phyloP scores from a whole-genome alignment of 129 eudicot genomes.

The Ambrosia artemisiifolia region DNA sequence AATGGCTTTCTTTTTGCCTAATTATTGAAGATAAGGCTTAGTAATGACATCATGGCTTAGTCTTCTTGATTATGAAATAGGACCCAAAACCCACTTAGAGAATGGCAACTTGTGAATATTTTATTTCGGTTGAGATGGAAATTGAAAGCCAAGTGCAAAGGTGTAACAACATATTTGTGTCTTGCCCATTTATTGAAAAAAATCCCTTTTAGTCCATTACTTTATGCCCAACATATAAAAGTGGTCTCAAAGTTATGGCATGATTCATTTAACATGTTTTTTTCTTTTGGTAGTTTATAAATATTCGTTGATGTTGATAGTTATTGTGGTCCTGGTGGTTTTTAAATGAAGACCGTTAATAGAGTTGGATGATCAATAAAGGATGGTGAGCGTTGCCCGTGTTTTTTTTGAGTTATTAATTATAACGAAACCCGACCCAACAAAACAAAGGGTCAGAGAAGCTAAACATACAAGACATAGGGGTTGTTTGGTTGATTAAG shows the following conservation, averaged over 20 bases:
- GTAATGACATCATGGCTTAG: conserved; percentile 40
- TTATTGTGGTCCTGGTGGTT: background rate
- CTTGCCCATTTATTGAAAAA: conserved; percentile 22
- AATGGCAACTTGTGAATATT: conserved; percentile 28
- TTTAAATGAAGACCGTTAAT: background rate
- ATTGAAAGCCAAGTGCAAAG: conserved; percentile 33
- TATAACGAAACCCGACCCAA: too few relatives aligned
- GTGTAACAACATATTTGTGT: conserved; percentile 23
- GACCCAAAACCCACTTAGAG: conserved; percentile 36
- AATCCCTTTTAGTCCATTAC: conserved; percentile 22
- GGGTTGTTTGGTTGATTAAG: too few relatives aligned
- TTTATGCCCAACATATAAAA: conserved; percentile 25
- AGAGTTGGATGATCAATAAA: background rate
- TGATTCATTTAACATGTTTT: conserved; percentile 1
- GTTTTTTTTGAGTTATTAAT: background rate
- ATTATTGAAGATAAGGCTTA: conserved; percentile 35
- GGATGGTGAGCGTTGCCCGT: background rate
- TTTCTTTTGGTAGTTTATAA: background rate
- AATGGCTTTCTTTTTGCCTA: conserved; percentile 11
- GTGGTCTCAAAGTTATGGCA: background rate
- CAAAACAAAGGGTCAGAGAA: too few relatives aligned
- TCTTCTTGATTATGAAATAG: conserved; percentile 30
- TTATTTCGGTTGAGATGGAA: conserved; percentile 31
- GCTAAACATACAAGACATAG: too few relatives aligned
- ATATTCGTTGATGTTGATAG: background rate